Conservation (phyloP, 805 yeast species). For the Wickerhamiella allomyrinae region DNA sequence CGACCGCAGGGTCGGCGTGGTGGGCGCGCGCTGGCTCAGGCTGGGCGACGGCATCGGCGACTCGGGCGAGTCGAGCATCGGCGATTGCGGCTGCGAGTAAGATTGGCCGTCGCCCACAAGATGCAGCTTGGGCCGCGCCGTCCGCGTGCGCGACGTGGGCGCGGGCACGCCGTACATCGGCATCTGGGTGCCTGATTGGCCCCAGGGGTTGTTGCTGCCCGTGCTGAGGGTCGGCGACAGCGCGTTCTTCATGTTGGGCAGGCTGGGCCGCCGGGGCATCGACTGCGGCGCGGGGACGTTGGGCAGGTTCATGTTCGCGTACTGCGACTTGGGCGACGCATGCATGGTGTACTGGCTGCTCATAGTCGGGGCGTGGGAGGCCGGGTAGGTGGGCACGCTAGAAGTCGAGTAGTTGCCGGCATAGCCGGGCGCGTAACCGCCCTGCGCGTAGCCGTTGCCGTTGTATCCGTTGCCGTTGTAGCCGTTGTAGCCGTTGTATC, state of each 20-base stretch:
- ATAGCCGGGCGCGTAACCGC: no score
- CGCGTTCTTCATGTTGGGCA: background rate
- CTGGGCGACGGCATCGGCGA: conserved; percentile 1
- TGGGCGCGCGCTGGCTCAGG: background rate
- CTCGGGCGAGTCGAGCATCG: background rate
- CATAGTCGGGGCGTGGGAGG: no score
- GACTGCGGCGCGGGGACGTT: background rate
- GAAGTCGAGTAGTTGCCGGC: no score
- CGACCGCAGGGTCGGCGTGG: background rate
- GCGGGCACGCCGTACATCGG: background rate
- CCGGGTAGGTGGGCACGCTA: no score
- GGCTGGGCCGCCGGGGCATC: background rate
- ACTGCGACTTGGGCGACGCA: background rate
- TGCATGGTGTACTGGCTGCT: background rate
- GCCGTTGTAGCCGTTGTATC: no score
- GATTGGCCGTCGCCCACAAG: background rate
- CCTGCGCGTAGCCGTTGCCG: no score
- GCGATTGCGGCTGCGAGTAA: background rate
- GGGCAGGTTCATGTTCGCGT: conserved; percentile 1
- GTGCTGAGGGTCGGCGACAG: background rate
- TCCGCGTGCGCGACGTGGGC: background rate
- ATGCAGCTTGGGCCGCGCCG: background rate
- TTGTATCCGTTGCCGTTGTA: no score
- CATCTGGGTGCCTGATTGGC: background rate
- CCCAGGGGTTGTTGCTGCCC: background rate